phyloP scores from a whole-genome alignment of 129 eudicot genomes.

The Chrysanthemum seticuspe region DNA sequence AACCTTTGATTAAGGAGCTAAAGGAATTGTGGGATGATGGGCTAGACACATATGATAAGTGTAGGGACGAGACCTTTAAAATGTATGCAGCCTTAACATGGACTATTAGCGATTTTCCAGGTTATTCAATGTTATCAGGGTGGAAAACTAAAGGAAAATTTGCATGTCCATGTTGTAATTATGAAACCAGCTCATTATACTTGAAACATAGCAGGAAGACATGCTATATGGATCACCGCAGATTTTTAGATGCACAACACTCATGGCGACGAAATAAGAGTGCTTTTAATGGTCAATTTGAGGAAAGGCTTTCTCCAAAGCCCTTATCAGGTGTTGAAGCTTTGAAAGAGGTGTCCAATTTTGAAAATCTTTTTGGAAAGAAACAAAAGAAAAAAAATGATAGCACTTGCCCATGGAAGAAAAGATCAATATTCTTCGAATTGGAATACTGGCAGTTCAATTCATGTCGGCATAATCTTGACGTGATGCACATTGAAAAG shows the following conservation, averaged over 20 bases:
- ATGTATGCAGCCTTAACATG: not conserved
- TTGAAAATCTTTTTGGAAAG: not conserved
- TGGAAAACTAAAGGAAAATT: no score
- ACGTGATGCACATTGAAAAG: slow-evolving; percentile 18
- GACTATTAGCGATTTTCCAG: not conserved
- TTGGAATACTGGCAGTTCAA: slow-evolving; percentile 12
- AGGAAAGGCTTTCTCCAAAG: not conserved
- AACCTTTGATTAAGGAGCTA: not conserved
- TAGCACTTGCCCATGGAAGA: slow-evolving; percentile 19
- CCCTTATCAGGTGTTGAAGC: not conserved
- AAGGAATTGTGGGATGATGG: not conserved
- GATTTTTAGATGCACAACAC: not conserved
- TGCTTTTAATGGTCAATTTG: slow-evolving; percentile 5
- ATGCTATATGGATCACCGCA: no score
- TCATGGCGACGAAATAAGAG: slow-evolving; percentile 9
- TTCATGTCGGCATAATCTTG: slow-evolving; percentile 16
- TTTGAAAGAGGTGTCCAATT: not conserved
- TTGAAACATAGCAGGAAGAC: no score
- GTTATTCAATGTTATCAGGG: not conserved
- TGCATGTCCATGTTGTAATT: no score
- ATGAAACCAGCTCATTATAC: no score
- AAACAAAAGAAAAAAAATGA: not conserved
- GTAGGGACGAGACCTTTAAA: not conserved
- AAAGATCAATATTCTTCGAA: slow-evolving; percentile 16
- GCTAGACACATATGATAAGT: not conserved